Percentiles rank a stretch among this genome's conserved stretches.
phyloP scores from a whole-genome alignment of 2,329 filamentous ascomycete genomes.

The Colletotrichum gigasporum region DNA sequence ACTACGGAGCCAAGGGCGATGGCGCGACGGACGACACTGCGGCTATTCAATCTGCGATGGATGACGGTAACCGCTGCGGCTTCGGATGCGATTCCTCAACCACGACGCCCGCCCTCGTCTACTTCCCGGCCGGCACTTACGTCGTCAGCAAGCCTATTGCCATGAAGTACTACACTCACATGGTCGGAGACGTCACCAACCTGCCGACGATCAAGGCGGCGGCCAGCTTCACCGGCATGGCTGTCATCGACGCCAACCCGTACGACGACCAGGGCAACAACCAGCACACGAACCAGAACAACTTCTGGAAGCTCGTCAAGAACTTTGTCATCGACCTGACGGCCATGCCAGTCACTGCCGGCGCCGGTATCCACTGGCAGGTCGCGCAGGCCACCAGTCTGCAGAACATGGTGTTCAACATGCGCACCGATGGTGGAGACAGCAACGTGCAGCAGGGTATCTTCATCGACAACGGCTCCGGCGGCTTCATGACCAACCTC shows the following conservation, averaged over 20 bases:
- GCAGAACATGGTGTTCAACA: constrained; percentile 85
- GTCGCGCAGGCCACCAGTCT: constrained; percentile 84
- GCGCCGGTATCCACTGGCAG: constrained; percentile 85
- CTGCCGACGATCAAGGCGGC: constrained; percentile 80
- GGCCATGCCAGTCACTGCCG: constrained; percentile 65
- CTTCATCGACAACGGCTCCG: constrained; percentile 87
- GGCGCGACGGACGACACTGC: constrained; percentile 81
- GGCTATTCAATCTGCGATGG: constrained; percentile 84
- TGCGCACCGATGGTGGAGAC: constrained; percentile 71
- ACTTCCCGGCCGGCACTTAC: constrained; percentile 92
- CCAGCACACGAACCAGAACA: constrained; percentile 81
- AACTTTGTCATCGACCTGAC: constrained; percentile 85
- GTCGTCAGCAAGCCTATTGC: constrained; percentile 81
- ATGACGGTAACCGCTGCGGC: constrained; percentile 82
- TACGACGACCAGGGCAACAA: constrained; percentile 76
- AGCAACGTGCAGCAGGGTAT: constrained; percentile 79
- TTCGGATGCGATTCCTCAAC: constrained; percentile 85
- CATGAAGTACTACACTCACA: constrained; percentile 92
- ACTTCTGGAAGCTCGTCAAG: constrained; percentile 82
- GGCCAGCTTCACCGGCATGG: constrained; percentile 81
- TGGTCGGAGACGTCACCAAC: constrained; percentile 81
- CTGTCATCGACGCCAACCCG: constrained; percentile 87
- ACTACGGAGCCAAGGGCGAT: constrained; percentile 77
- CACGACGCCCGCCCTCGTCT: constrained; percentile 84
- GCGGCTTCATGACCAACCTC: constrained; percentile 85